Evolutionary conservation across 371 early-diverging fungal genomes (phyloP), one percentile per base, ranked within the genome.

Genomic region (Apophysomyces trapeziformis): DNA sequence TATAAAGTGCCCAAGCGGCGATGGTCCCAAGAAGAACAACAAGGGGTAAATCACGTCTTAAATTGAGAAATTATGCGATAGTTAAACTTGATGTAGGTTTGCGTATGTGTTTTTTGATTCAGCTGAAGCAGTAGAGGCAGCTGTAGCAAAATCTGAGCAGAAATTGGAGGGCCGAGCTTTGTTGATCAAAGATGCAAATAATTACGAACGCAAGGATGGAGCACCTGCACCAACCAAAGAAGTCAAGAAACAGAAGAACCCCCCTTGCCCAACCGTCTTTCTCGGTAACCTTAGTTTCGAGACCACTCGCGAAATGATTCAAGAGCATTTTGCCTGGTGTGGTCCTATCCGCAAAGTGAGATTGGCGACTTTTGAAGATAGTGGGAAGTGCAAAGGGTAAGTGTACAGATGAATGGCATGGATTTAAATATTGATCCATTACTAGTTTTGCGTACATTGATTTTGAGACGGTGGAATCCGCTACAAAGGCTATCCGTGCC

Each of bases 231-330:
- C 82, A 13, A 80, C 72, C 44, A 74, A 75, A 9, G 71, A 72
- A 26, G 72, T 74, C 7, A 75, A 74, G 56, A 76, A 79, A 65
- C 85, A 84, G 67, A 84, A 85, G 74, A 82, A 85, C 38, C 84
- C 77, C 5, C 90, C 92, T 35, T 84, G 89, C 46, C 85, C 92
- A 37, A 90, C 94, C 4, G 75, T 96, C 38, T 95, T 94, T 75
- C 66, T 95, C 5, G 95, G 94, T 38, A 95, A 95, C 78, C 71
- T 96, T 63, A 76, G 85, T 43, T 95, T 93, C 72, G 79, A 85
- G 21, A 79, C 87, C 14, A 89, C 89, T 21, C 80, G 85, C 47
- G 86, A 89, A 38, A 74, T 74, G 8, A 67, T 96, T 38, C 80
- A 87, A 35, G 83, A 83, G 39, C 64, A 82, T 4, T 92, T 92